A percentile compares a stretch with the other conserved stretches of the same genome.
Evolutionary conservation across 2,329 filamentous ascomycete species (phyloP).

Genomic region (Escovopsis sp.): DNA sequence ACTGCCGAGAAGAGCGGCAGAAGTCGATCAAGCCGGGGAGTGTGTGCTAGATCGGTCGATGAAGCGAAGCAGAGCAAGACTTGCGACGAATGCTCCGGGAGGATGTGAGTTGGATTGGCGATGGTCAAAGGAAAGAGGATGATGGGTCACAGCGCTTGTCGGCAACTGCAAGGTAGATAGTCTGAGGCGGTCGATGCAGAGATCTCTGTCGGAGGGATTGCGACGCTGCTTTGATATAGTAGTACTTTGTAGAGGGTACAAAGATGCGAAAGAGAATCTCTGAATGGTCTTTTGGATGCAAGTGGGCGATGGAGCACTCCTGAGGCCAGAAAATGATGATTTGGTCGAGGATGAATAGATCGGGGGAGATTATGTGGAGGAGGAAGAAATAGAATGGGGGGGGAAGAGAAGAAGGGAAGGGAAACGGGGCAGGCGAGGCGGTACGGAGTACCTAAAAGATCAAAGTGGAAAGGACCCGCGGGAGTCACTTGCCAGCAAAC

Average conservation of each 20-base stretch:
- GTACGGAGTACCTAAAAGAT: too few species aligned
- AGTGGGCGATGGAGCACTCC: background rate
- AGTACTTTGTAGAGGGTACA: background rate
- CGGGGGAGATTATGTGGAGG: slow-evolving; percentile 1
- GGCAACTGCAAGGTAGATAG: background rate
- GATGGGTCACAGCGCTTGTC: background rate
- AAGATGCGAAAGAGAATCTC: too few species aligned
- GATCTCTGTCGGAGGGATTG: background rate
- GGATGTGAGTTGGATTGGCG: too few species aligned
- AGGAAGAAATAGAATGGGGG: slow-evolving; percentile 2
- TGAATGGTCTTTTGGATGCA: background rate
- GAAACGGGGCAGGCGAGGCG: background rate
- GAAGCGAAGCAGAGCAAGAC: background rate
- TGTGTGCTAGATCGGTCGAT: background rate
- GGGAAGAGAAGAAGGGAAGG: slow-evolving; percentile 1
- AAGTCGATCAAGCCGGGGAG: background rate
- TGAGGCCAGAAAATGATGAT: background rate
- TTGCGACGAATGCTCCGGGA: background rate
- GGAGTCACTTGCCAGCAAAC: too few species aligned
- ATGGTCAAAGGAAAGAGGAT: background rate
- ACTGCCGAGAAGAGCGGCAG: background rate
- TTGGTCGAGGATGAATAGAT: slow-evolving; percentile 2
- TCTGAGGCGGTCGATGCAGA: background rate
- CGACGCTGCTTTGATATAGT: background rate
- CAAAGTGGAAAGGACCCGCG: too few species aligned